A percentile compares a stretch with the other conserved stretches of the same genome.
Evolutionary conservation across 495 filamentous ascomycete genomes (phyloP).

Genomic region (Aspergillus affinis): DNA sequence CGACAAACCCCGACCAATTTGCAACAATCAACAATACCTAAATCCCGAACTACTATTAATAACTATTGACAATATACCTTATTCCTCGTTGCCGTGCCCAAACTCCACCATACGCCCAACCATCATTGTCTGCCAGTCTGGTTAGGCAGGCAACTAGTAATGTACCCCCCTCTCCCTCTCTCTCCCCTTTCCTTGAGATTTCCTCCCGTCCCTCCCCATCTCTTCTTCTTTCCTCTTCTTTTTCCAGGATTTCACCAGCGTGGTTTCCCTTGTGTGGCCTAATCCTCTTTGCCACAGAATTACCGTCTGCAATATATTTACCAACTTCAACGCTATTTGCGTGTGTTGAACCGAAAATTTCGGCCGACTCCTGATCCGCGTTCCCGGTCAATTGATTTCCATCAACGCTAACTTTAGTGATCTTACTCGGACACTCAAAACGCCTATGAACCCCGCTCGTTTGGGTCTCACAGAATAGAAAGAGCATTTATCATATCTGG

Average conservation of each 20-base stretch:
- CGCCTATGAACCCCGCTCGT: too few relatives aligned
- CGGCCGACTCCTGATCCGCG: too few relatives aligned
- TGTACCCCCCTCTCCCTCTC: slow-evolving; percentile 3
- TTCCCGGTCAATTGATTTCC: too few relatives aligned
- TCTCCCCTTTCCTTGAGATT: slow-evolving; percentile 1
- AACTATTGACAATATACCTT: slow-evolving; percentile 2
- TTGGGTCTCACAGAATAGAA: too few relatives aligned
- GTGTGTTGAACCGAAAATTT: too few relatives aligned
- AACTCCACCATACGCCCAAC: slow-evolving; percentile 17
- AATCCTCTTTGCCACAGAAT: too few relatives aligned
- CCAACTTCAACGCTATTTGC: too few relatives aligned
- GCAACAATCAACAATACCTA: neutral
- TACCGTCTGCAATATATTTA: too few relatives aligned
- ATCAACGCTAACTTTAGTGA: too few relatives aligned
- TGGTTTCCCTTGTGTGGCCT: neutral
- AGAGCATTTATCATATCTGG: neutral
- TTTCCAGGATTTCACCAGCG: neutral
- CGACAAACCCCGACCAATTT: neutral
- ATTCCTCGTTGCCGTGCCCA: slow-evolving; percentile 11
- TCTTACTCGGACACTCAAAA: too few relatives aligned
- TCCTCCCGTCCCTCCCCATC: slow-evolving; percentile 2
- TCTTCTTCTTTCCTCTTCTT: neutral
- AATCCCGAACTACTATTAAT: neutral
- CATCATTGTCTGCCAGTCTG: slow-evolving; percentile 5
- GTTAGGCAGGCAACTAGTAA: slow-evolving; percentile 11